A percentile compares a stretch with the other conserved stretches of the same genome.
phyloP scores from a whole-genome alignment of 805 yeast species.

The Saturnispora mendoncae region DNA sequence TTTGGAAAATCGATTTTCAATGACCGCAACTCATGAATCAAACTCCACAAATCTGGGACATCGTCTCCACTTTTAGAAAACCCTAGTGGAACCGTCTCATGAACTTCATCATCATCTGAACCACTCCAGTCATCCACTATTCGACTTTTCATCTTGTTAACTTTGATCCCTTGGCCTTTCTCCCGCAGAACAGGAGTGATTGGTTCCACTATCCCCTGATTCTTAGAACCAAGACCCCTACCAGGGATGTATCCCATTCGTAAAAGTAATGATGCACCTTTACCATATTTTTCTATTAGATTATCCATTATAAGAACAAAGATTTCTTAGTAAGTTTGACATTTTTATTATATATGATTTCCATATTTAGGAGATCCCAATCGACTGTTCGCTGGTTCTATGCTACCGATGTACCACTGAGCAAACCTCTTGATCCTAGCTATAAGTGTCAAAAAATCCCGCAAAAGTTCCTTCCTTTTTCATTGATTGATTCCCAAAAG shows the following conservation, averaged over 20 bases:
- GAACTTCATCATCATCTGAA: slow-evolving; percentile 22
- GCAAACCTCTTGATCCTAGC: slow-evolving; percentile 53
- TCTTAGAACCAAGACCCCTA: slow-evolving; percentile 67
- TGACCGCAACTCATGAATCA: slow-evolving; percentile 31
- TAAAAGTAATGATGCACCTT: slow-evolving; percentile 70
- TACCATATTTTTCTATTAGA: slow-evolving; percentile 45
- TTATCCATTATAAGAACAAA: not conserved
- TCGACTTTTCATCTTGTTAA: slow-evolving; percentile 20
- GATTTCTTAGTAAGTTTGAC: too few relatives aligned
- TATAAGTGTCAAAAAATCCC: slow-evolving; percentile 47
- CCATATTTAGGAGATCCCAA: not conserved
- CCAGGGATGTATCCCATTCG: slow-evolving; percentile 88
- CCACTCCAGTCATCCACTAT: slow-evolving; percentile 12
- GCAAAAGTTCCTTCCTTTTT: slow-evolving; percentile 57
- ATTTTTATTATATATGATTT: not conserved
- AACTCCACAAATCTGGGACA: slow-evolving; percentile 28
- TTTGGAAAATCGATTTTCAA: slow-evolving; percentile 31
- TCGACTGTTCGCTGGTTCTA: slow-evolving; percentile 55
- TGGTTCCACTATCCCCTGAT: slow-evolving; percentile 73
- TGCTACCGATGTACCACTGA: slow-evolving; percentile 67
- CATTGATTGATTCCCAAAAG: slow-evolving; percentile 48
- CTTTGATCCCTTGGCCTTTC: slow-evolving; percentile 70
- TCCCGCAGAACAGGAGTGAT: slow-evolving; percentile 62
- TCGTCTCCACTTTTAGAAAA: slow-evolving; percentile 14
- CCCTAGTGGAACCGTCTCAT: slow-evolving; percentile 9